Evolutionary conservation across 352 stramenopile genomes (phyloP), one percentile per base, ranked within the genome.

Genomic region (Pilasporangium apinafurcum): DNA sequence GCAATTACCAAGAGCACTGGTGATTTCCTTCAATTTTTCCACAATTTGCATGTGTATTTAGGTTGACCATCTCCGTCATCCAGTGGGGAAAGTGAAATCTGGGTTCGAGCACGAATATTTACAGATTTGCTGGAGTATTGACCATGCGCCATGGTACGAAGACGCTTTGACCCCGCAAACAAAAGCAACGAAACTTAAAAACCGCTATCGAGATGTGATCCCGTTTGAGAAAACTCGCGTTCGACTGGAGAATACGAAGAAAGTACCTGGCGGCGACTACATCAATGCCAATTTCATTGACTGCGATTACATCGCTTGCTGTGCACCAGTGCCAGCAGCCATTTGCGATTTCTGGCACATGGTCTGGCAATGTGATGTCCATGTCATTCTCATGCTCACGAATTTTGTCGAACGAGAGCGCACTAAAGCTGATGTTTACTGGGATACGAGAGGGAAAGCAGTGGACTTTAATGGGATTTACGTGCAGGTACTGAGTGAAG

Each of bases 351-450:
- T 93, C 51, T 93, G 77, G 75, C 73, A 71, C 51, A 93, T 91
- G 81, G 44, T 89, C 2, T 91, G 76, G 78, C 56, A 88, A 28
- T 68, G 56, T 34, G 60, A 87, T 41, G 78, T 90, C 8, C 64
- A 87, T 22, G 78, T 91, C 18, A 63, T 93, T n/a, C 70, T 90
- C 45, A 93, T 93, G 78, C 78, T 93, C 27, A 93, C 81, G 7
- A 89, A 91, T 53, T 93, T 90, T 49, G 62, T 93, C 20, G 81
- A 93, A 56, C 53, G 69, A 22, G 59, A 88, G 37, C 61, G 77
- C 18, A 49, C 69, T 26, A 90, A 88, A 49, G 80, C 80, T 0
- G 74, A 90, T 43, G 16, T 83, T 29, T 90, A 92, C 48, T 92
- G 80, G 77, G 65, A 88, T 25, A 37, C 62, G 8, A 44, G 32